These are phyloP conservation scores for Acer campestre DNA, from an alignment of 345 rosid species.

Conservation along the genomic window DNA sequence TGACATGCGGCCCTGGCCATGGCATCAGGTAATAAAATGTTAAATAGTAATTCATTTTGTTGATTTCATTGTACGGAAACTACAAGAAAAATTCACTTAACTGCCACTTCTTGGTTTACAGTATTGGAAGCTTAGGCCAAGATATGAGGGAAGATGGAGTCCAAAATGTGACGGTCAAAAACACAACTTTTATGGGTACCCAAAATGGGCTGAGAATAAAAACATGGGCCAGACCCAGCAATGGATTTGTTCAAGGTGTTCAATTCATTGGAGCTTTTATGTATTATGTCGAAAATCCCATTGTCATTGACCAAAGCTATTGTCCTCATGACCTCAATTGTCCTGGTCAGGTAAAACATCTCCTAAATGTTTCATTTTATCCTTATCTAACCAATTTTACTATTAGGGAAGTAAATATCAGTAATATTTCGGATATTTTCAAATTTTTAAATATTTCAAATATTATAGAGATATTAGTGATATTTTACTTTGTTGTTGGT, in stretches of 20 bases:
- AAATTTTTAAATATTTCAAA: too few relatives aligned
- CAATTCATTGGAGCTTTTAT: constrained; percentile 43
- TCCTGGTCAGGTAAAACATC: constrained; percentile 25
- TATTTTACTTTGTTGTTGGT: too few relatives aligned
- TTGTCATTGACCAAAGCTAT: constrained; percentile 61
- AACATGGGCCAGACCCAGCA: constrained; percentile 68
- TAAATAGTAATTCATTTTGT: too few relatives aligned
- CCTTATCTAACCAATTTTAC: not conserved
- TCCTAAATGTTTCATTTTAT: too few relatives aligned
- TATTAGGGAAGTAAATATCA: too few relatives aligned
- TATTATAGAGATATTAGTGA: too few relatives aligned
- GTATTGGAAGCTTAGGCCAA: constrained; percentile 66
- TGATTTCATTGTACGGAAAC: too few relatives aligned
- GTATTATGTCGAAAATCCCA: constrained; percentile 50
- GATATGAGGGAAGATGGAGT: constrained; percentile 50
- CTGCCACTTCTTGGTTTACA: constrained; percentile 17
- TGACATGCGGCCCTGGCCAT: constrained; percentile 41
- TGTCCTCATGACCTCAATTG: constrained; percentile 55
- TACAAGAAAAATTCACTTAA: too few relatives aligned
- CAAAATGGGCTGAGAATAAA: constrained; percentile 68
- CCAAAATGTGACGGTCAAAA: constrained; percentile 49
- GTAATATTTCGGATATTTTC: too few relatives aligned
- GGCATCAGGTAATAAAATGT: constrained; percentile 25
- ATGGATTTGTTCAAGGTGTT: constrained; percentile 51
- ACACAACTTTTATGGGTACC: constrained; percentile 38